These are phyloP conservation scores for Lactuca saligna DNA, from an alignment of 129 eudicot genomes.

Conservation along the genomic window DNA sequence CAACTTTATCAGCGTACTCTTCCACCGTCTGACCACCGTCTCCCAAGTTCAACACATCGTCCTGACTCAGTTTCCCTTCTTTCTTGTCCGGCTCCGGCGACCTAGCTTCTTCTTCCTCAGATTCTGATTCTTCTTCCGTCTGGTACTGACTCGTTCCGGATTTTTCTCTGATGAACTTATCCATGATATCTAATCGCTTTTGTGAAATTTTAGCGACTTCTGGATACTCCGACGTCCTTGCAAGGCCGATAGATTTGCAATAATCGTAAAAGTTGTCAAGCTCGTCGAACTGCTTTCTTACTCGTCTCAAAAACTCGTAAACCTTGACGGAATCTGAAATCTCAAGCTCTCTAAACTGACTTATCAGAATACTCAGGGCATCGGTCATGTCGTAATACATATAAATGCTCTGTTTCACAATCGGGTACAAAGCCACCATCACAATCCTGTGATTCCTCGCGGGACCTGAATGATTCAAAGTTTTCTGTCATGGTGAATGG, in stretches of 20 bases:
- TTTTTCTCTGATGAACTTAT: slow-evolving; percentile 56
- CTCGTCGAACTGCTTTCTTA: slow-evolving; percentile 68
- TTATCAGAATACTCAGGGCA: slow-evolving; percentile 38
- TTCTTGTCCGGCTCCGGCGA: neutral
- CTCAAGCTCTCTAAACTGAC: slow-evolving; percentile 59
- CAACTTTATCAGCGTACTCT: neutral
- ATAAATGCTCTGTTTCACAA: slow-evolving; percentile 67
- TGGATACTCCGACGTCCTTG: slow-evolving; percentile 65
- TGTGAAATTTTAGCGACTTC: slow-evolving; percentile 56
- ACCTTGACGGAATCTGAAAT: slow-evolving; percentile 45
- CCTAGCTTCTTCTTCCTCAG: slow-evolving; percentile 11
- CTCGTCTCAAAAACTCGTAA: slow-evolving; percentile 47
- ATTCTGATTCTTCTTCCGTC: slow-evolving; percentile 11
- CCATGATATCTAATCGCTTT: slow-evolving; percentile 58
- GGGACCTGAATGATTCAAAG: slow-evolving; percentile 42
- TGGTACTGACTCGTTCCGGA: slow-evolving; percentile 18
- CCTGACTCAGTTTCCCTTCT: neutral
- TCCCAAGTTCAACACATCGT: slow-evolving; percentile 17
- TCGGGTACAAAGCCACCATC: slow-evolving; percentile 54
- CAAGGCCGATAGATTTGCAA: slow-evolving; percentile 47
- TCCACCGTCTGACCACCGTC: slow-evolving; percentile 59
- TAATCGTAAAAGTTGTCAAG: slow-evolving; percentile 53
- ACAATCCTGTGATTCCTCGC: slow-evolving; percentile 59
- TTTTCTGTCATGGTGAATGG: neutral
- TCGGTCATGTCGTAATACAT: slow-evolving; percentile 62